Conservation (phyloP, 2,329 filamentous ascomycete genomes). For the Ramularia endophylla region DNA sequence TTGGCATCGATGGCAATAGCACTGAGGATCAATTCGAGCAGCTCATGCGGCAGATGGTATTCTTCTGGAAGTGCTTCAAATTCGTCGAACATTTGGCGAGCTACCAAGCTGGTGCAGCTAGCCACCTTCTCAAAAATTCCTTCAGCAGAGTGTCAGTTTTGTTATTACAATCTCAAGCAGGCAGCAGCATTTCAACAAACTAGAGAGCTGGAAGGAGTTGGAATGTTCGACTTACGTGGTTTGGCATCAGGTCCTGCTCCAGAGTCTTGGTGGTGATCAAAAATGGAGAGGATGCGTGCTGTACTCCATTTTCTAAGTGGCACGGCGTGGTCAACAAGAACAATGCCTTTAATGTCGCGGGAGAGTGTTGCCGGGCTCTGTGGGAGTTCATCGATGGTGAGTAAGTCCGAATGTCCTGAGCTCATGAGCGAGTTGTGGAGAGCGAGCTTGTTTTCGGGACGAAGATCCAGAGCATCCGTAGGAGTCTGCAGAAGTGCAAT, state of each 20-base stretch:
- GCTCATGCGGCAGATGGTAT: constrained; percentile 45
- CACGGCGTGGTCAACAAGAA: constrained; percentile 41
- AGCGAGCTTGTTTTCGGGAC: constrained; percentile 44
- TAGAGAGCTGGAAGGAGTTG: no score
- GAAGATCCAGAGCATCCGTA: constrained; percentile 41
- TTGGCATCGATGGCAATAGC: constrained; percentile 44
- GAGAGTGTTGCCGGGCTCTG: constrained; percentile 42
- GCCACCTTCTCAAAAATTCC: constrained; percentile 39
- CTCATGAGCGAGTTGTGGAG: constrained; percentile 43
- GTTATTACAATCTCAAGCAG: no score
- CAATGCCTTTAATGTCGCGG: constrained; percentile 39
- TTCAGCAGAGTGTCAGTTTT: no score
- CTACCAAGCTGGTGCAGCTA: constrained; percentile 43
- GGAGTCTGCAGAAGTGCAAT: constrained; percentile 44
- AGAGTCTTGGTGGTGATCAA: constrained; percentile 43
- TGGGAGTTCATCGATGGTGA: constrained; percentile 44
- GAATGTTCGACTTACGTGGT: constrained; percentile 26
- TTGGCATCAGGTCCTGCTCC: constrained; percentile 38
- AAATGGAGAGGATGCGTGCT: constrained; percentile 41
- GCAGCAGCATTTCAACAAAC: no score
- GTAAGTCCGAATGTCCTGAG: constrained; percentile 40
- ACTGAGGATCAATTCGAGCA: constrained; percentile 43
- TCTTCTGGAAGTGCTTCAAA: constrained; percentile 39
- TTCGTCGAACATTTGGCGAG: constrained; percentile 43
- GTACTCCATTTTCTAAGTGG: constrained; percentile 41